Evolutionary conservation across 2,329 filamentous ascomycete species (phyloP).

Genomic region (Aspergillus sergii): DNA sequence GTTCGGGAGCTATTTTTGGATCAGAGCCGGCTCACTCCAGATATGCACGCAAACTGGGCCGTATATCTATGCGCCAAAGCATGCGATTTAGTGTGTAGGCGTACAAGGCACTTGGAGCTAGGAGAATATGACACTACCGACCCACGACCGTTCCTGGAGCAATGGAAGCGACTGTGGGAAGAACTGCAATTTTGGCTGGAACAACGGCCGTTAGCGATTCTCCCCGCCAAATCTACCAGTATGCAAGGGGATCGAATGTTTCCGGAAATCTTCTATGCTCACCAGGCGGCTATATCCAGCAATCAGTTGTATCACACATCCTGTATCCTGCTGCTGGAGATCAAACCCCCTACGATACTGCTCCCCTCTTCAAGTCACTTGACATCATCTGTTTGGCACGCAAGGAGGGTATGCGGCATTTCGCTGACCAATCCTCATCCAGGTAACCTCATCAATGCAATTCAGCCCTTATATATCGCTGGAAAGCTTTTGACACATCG

Average conservation of each 20-base stretch:
- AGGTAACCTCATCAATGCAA: constrained; percentile 58
- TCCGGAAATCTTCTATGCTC: constrained; percentile 55
- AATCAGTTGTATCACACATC: constrained; percentile 60
- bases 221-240: constrained; percentile 48
- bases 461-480: constrained; percentile 59
- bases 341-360: constrained; percentile 38
- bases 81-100: constrained; percentile 53
- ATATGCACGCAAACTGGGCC: constrained; percentile 62
- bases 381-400: constrained; percentile 56
- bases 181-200: constrained; percentile 53
- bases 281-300: constrained; percentile 57
- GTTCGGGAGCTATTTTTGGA: constrained; percentile 26
- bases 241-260: constrained; percentile 44
- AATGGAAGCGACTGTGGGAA: constrained; percentile 53
- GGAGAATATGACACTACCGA: constrained; percentile 46
- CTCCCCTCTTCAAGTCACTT: constrained; percentile 19
- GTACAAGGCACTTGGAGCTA: constrained; percentile 51
- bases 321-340: constrained; percentile 53
- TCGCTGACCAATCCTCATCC: constrained; percentile 57
- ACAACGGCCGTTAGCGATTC: constrained; percentile 49
- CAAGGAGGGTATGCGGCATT: constrained; percentile 57
- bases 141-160: constrained; percentile 40
- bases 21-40: constrained; percentile 35
- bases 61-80: constrained; percentile 58
- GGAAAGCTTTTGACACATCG: constrained; percentile 56